Conservation (phyloP, 208 protist species). For the Acanthamoeba lenticulata region DNA sequence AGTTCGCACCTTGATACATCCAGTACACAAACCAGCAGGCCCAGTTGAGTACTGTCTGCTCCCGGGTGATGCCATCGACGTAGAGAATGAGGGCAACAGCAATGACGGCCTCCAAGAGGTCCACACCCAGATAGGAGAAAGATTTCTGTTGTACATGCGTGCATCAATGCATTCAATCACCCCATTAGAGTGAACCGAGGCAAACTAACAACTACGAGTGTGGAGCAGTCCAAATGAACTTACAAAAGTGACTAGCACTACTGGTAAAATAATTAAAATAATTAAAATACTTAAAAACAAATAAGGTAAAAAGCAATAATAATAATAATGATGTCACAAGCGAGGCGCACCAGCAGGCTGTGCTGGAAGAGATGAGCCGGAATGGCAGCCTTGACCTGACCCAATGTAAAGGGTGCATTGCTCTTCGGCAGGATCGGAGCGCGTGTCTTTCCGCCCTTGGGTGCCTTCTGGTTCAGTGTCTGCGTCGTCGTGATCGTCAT, state of each 20-base stretch:
- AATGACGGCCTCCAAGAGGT: conserved; percentile 6
- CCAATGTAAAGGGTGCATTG: conserved; percentile 34
- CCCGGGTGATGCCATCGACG: conserved; percentile 27
- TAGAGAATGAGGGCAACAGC: neutral
- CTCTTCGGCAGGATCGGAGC: neutral
- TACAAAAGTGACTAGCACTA: neutral
- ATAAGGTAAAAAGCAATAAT: neutral
- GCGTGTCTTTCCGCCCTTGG: neutral
- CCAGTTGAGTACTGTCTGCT: conserved; percentile 26
- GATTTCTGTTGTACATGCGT: neutral
- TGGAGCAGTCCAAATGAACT: too few relatives aligned
- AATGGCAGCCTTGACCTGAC: conserved; percentile 68
- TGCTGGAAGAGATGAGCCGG: conserved; percentile 75
- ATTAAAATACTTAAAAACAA: neutral
- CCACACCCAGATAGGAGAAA: neutral
- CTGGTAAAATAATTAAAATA: neutral
- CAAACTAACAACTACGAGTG: too few relatives aligned
- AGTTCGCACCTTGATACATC: neutral
- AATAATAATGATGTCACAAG: neutral
- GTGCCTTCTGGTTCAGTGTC: conserved; percentile 33
- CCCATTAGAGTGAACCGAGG: neutral
- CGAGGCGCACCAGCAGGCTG: conserved; percentile 17
- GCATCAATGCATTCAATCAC: neutral
- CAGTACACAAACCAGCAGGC: conserved; percentile 68
- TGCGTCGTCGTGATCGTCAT: conserved; percentile 62